Conservation (phyloP, 2,329 filamentous ascomycete species). For the Tolypocladium inflatum region DNA sequence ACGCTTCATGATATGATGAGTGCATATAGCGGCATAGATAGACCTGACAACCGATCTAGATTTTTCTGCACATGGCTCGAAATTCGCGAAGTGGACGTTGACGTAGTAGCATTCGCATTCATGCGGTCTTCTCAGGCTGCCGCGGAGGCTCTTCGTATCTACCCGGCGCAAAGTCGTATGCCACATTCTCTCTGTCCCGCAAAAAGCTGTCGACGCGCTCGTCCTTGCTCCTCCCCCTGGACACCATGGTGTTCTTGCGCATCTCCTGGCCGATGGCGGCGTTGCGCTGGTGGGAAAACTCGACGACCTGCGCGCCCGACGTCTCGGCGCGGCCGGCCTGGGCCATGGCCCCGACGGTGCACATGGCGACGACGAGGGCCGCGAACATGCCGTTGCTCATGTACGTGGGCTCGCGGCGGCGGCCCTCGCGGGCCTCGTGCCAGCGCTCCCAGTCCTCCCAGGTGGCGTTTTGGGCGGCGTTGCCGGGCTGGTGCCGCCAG, state of each 20-base stretch:
- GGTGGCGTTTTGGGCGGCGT: slow-evolving; percentile 64
- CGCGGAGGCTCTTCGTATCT: slow-evolving; percentile 16
- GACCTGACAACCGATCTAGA: not conserved
- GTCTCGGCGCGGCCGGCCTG: slow-evolving; percentile 63
- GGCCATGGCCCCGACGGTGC: slow-evolving; percentile 59
- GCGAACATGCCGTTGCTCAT: slow-evolving; percentile 75
- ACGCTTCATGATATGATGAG: not conserved
- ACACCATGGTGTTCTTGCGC: slow-evolving; percentile 40
- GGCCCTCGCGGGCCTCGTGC: slow-evolving; percentile 45
- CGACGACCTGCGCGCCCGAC: slow-evolving; percentile 52
- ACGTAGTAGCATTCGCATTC: not conserved
- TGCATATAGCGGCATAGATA: not conserved
- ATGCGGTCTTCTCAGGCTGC: slow-evolving; percentile 4
- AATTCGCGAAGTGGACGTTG: not conserved
- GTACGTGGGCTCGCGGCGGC: slow-evolving; percentile 43
- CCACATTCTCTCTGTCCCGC: slow-evolving; percentile 52
- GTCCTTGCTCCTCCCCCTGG: slow-evolving; percentile 43
- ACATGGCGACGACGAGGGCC: slow-evolving; percentile 56
- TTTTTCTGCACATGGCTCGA: not conserved
- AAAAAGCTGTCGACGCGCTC: slow-evolving; percentile 71
- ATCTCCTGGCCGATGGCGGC: slow-evolving; percentile 53
- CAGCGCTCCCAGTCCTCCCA: slow-evolving; percentile 97
- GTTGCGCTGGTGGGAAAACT: slow-evolving; percentile 57
- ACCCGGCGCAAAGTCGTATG: slow-evolving; percentile 20
- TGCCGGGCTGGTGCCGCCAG: slow-evolving; percentile 40